Conservation (phyloP, 148 eudicot genomes). For the Gaultheria prostrata region DNA sequence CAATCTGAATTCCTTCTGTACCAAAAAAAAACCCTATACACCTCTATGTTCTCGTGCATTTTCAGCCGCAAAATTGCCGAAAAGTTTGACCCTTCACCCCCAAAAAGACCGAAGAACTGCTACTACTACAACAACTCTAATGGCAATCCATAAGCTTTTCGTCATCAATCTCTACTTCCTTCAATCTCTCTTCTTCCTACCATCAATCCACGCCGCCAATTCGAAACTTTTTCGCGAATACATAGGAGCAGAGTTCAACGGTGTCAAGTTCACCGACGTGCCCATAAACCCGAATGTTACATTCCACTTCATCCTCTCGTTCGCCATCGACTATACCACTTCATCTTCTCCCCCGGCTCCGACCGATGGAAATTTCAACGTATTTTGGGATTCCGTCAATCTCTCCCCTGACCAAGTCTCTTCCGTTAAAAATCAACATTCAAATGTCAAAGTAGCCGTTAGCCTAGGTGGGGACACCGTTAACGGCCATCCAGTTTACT, state of each 20-base stretch:
- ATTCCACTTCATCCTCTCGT: slow-evolving; percentile 29
- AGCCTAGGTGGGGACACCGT: slow-evolving; percentile 36
- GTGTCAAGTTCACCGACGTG: slow-evolving; percentile 18
- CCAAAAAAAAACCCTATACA: too few species aligned
- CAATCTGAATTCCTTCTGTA: too few species aligned
- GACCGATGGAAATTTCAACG: slow-evolving; percentile 32
- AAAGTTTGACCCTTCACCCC: too few species aligned
- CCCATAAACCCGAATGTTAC: slow-evolving; percentile 20
- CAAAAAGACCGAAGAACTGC: neutral
- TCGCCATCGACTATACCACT: slow-evolving; percentile 28
- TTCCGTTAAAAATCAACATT: slow-evolving; percentile 13
- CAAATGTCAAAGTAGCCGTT: slow-evolving; percentile 32
- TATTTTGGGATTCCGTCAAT: slow-evolving; percentile 26
- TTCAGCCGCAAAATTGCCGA: too few species aligned
- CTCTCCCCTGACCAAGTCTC: slow-evolving; percentile 25
- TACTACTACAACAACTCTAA: neutral
- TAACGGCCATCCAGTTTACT: slow-evolving; percentile 1
- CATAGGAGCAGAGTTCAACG: slow-evolving; percentile 24
- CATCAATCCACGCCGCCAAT: neutral
- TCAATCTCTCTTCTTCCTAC: neutral
- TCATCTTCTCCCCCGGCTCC: slow-evolving; percentile 16
- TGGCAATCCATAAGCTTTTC: neutral
- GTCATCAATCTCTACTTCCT: neutral
- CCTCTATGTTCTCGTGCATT: too few species aligned
- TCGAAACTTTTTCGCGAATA: slow-evolving; percentile 22